phyloP scores from a whole-genome alignment of 108 stramenopile species.

The Pseudonitzschia delicatissima region DNA sequence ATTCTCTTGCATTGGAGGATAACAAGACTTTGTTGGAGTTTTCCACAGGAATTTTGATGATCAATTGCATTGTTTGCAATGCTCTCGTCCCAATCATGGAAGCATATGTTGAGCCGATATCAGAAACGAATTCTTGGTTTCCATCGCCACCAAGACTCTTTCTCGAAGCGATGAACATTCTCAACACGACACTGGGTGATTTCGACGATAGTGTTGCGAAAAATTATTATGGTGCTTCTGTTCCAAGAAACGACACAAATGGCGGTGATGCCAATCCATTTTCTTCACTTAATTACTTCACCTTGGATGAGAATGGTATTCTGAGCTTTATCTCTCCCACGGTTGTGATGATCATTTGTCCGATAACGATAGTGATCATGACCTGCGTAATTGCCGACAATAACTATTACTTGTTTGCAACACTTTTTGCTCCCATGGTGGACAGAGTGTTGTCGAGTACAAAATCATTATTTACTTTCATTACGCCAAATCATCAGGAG shows the following conservation, averaged over 20 bases:
- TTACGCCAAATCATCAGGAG: background rate
- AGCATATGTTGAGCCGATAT: background rate
- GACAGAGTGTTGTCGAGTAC: background rate
- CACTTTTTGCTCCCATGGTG: background rate
- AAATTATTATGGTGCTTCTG: too few species aligned
- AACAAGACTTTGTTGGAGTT: background rate
- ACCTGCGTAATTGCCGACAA: conserved; percentile 10
- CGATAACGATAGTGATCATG: background rate
- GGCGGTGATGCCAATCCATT: background rate
- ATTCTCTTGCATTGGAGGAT: background rate
- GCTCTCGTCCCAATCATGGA: background rate
- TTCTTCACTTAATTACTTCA: background rate
- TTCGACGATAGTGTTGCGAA: background rate
- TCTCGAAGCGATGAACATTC: background rate
- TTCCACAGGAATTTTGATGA: background rate
- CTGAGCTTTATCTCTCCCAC: background rate
- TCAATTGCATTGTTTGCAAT: background rate
- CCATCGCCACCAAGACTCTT: background rate
- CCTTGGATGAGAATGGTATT: background rate
- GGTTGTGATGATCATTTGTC: conserved; percentile 4
- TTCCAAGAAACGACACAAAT: background rate
- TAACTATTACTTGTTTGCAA: conserved; percentile 2
- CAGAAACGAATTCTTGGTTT: background rate
- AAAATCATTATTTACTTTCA: background rate
- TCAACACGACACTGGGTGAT: background rate